Conservation (phyloP, 202 grass and related monocot genomes). For the Bolboschoenoplectus hybrid region DNA sequence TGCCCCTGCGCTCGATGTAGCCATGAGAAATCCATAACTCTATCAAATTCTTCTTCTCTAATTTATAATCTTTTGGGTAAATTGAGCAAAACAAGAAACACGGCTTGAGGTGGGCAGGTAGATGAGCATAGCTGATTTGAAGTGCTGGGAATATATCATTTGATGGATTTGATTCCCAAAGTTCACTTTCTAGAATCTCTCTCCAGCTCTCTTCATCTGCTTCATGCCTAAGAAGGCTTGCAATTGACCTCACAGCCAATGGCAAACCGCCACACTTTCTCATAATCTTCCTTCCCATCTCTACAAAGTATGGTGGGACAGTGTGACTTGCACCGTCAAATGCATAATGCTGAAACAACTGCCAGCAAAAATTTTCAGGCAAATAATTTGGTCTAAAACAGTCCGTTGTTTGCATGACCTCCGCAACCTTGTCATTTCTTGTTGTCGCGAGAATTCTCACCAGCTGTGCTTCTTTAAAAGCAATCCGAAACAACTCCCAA, state of each 20-base stretch:
- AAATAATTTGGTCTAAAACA: too few species aligned
- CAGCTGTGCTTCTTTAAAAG: too few species aligned
- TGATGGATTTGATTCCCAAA: conserved; percentile 42
- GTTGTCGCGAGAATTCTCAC: too few species aligned
- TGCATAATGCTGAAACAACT: conserved; percentile 20
- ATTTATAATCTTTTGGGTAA: conserved; percentile 41
- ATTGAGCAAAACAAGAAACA: conserved; percentile 37
- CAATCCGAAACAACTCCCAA: too few species aligned
- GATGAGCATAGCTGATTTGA: conserved; percentile 40
- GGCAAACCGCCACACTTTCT: conserved; percentile 30
- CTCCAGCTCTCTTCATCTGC: conserved; percentile 43
- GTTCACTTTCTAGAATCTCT: conserved; percentile 48
- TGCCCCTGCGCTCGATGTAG: conserved; percentile 5
- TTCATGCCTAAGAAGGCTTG: conserved; percentile 38
- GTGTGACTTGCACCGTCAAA: conserved; percentile 16
- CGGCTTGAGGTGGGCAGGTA: conserved; percentile 45
- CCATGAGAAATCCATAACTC: conserved; percentile 55
- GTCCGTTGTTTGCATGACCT: too few species aligned
- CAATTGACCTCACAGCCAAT: conserved; percentile 51
- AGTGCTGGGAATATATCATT: conserved; percentile 42
- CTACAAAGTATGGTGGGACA: conserved; percentile 25
- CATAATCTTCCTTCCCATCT: conserved; percentile 46
- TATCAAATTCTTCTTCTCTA: conserved; percentile 42
- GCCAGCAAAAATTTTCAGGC: too few species aligned
- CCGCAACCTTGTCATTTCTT: too few species aligned